Evolutionary conservation across 441 rosid species (phyloP), one percentile per base, ranked within the genome.

Genomic region (Capsella rubella): DNA sequence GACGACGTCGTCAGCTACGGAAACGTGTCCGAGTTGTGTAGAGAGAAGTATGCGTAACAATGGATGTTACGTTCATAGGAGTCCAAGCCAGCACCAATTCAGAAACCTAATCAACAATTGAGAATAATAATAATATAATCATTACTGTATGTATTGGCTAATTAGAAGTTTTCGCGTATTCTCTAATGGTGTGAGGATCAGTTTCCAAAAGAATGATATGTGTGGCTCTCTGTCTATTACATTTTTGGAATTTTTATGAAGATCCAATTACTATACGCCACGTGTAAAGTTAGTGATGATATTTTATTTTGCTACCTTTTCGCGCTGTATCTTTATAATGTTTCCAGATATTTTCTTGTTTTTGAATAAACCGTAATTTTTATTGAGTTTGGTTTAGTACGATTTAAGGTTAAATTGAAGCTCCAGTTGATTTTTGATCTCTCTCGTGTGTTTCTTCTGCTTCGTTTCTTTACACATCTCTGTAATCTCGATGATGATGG

Each of bases 41-140:
- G 78, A 78, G 73, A 84, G 83, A 79, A 67, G 73, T 57, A 64
- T 59, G 59, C 82, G 73, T 57, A 71, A 65, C 72, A 81, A 81
- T 69, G 85, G 82, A 67, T 81, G 74, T 76, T 77, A 81, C 59
- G 79, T 72, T 79, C 67, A 76, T 70, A 84, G 84, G 70, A 85
- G 67, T 72, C 85, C 83, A 61, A 49, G 80, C 42, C 83, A 76
- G 39, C 67, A 62, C 49, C 80, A 56, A 14, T 31, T 73, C 49
- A 80, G 25, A 21, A 21, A 21, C 81, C 87, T 86, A 52, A 73
- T 85, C 74, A 87, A 82, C 53, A 80, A 84, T 43, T 90, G 88
- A 67, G 18, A 16, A 16, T 16, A 16, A 16, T 16, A 83, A 18
- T 32, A 5, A 85, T 73, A 75, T 1, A 83, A 67, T 79, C 71